Conservation (phyloP, 805 yeast species). For the Monosporozyma servazzii region DNA sequence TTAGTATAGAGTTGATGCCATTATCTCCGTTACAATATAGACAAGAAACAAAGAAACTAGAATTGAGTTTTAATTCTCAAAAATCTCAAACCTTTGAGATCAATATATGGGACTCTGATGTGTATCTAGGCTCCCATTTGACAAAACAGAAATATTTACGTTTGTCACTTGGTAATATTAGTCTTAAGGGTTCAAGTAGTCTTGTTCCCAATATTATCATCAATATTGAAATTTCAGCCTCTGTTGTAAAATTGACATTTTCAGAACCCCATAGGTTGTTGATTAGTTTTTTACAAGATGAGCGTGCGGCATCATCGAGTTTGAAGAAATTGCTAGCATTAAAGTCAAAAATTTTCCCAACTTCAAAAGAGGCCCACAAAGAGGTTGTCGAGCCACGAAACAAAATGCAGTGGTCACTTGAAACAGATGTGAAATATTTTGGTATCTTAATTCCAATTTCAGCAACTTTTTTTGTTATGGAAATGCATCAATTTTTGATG, state of each 20-base stretch:
- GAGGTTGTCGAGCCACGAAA: not conserved
- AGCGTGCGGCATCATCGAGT: conserved; percentile 18
- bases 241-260: conserved; percentile 20
- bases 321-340: conserved; percentile 9
- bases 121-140: conserved; percentile 19
- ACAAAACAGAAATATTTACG: conserved; percentile 23
- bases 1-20: conserved; percentile 21
- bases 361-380: no score
- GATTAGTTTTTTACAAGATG: conserved; percentile 21
- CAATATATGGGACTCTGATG: conserved; percentile 19
- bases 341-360: conserved; percentile 3
- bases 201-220: conserved; percentile 1
- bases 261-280: conserved; percentile 24
- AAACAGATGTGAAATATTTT: conserved; percentile 18
- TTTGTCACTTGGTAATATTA: conserved; percentile 19
- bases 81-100: conserved; percentile 12
- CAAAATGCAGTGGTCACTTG: conserved; percentile 12
- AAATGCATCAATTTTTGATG: conserved; percentile 17
- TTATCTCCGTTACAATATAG: conserved; percentile 18
- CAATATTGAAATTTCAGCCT: conserved; percentile 10
- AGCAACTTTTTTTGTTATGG: conserved; percentile 22
- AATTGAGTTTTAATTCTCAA: conserved; percentile 12
- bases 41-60: conserved; percentile 18
- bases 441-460: conserved; percentile 25
- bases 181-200: conserved; percentile 6